A percentile compares a stretch with the other conserved stretches of the same genome.
Evolutionary conservation across 73 alveolate genomes (phyloP).

Genomic region (Paramecium tetraurelia): DNA sequence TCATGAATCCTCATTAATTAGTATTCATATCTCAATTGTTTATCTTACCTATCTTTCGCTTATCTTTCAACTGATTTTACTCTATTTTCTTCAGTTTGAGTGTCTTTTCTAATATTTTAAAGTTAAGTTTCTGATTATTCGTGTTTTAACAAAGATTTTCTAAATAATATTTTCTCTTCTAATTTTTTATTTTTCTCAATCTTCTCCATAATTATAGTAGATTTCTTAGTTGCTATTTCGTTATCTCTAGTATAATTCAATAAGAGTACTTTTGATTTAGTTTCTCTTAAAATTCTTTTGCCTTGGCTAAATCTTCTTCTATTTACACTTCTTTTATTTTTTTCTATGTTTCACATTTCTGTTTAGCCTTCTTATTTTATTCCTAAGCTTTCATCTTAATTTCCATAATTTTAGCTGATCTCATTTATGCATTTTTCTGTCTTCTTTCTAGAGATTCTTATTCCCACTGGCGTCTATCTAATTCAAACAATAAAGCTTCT

Average conservation of each 20-base stretch:
- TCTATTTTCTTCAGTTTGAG: neutral
- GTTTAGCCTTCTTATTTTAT: neutral
- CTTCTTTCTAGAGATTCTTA: neutral
- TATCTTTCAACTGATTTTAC: neutral
- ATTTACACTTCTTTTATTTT: neutral
- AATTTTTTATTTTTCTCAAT: neutral
- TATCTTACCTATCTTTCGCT: constrained; percentile 1
- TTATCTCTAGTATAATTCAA: neutral
- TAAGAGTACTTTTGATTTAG: neutral
- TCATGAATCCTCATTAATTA: neutral
- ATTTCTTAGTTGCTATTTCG: neutral
- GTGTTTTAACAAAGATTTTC: neutral
- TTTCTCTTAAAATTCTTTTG: neutral
- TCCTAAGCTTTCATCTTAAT: neutral
- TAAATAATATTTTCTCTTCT: neutral
- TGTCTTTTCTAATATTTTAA: neutral
- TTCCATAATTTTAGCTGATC: neutral
- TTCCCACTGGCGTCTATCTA: constrained; percentile 28
- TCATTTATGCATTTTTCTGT: neutral
- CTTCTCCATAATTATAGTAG: neutral
- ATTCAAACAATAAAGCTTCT: neutral
- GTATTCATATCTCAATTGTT: neutral
- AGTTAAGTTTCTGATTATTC: neutral
- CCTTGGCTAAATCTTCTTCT: neutral
- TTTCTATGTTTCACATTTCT: neutral